Evolutionary conservation across 306 rosid species (phyloP).

Genomic region (Psophocarpus tetragonolobus): DNA sequence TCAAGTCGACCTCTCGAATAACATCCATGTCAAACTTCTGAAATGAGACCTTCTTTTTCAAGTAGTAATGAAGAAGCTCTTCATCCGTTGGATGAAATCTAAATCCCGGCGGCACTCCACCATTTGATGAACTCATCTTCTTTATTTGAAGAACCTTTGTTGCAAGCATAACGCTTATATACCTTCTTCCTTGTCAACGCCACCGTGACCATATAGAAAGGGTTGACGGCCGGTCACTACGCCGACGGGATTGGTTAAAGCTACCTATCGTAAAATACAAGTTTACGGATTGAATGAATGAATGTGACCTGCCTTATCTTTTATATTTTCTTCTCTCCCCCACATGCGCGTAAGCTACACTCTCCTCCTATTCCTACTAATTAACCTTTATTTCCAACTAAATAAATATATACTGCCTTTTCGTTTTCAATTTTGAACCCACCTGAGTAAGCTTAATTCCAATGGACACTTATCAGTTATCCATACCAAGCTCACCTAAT

Average conservation of each 20-base stretch:
- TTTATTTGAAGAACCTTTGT: constrained; percentile 12
- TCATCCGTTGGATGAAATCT: constrained; percentile 96
- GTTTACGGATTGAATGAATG: constrained; percentile 56
- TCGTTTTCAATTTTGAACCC: not conserved
- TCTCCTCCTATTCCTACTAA: constrained; percentile 30
- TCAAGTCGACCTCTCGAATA: constrained; percentile 92
- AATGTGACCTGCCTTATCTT: constrained; percentile 38
- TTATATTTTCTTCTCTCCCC: constrained; percentile 29
- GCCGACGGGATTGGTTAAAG: constrained; percentile 88
- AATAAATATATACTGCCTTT: not conserved
- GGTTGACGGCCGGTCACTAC: constrained; percentile 99
- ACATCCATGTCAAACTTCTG: constrained; percentile 98
- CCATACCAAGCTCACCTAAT: not conserved
- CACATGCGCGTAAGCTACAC: constrained; percentile 54
- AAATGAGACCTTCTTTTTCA: constrained; percentile 85
- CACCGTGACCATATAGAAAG: constrained; percentile 43
- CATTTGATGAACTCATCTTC: constrained; percentile 74
- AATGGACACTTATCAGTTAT: not conserved
- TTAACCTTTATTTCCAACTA: not conserved
- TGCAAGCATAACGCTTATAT: constrained; percentile 48
- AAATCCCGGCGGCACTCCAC: constrained; percentile 96
- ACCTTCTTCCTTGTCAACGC: constrained; percentile 57
- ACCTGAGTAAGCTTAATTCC: too few relatives aligned
- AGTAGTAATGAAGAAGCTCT: constrained; percentile 84
- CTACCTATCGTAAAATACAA: constrained; percentile 70